A percentile compares a stretch with the other conserved stretches of the same genome.
Evolutionary conservation across 2,329 filamentous ascomycete species (phyloP).

Genomic region (Fusarium anguioides): DNA sequence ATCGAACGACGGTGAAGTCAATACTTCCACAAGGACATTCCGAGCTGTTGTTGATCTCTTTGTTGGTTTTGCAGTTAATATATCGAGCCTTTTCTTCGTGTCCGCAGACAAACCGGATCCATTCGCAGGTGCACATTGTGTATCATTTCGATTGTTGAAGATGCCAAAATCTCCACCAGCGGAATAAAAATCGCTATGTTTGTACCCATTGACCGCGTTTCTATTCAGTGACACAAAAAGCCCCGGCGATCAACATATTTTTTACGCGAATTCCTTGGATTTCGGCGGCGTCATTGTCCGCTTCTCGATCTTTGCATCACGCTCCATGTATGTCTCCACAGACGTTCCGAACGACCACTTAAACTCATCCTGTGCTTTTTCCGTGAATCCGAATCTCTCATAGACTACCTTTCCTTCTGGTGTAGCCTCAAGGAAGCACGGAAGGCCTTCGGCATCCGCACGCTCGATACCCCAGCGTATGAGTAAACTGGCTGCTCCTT

Average conservation of each 20-base stretch:
- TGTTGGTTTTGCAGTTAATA: constrained; percentile 28
- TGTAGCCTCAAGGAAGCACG: constrained; percentile 64
- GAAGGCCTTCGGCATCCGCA: constrained; percentile 56
- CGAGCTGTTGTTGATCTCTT: constrained; percentile 28
- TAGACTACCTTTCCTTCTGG: constrained; percentile 60
- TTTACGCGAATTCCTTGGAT: constrained; percentile 16
- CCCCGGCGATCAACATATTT: constrained; percentile 9
- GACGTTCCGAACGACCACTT: constrained; percentile 48
- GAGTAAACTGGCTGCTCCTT: constrained; percentile 57
- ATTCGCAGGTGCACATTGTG: constrained; percentile 39
- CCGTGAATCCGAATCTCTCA: constrained; percentile 59
- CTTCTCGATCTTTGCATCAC: constrained; percentile 34
- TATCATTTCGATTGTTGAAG: constrained; percentile 18
- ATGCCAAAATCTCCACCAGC: not conserved
- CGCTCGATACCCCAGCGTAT: constrained; percentile 60
- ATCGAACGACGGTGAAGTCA: constrained; percentile 20
- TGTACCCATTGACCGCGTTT: not conserved
- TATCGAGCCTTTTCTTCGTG: constrained; percentile 38
- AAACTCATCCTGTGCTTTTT: constrained; percentile 52
- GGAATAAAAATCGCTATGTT: not conserved
- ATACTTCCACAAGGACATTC: constrained; percentile 32
- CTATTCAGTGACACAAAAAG: constrained; percentile 30
- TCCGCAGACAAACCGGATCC: constrained; percentile 27
- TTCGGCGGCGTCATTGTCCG: constrained; percentile 15
- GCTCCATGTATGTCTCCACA: constrained; percentile 52